Evolutionary conservation across 306 rosid genomes (phyloP), one percentile per base, ranked within the genome.

Genomic region (Biancaea sappan): DNA sequence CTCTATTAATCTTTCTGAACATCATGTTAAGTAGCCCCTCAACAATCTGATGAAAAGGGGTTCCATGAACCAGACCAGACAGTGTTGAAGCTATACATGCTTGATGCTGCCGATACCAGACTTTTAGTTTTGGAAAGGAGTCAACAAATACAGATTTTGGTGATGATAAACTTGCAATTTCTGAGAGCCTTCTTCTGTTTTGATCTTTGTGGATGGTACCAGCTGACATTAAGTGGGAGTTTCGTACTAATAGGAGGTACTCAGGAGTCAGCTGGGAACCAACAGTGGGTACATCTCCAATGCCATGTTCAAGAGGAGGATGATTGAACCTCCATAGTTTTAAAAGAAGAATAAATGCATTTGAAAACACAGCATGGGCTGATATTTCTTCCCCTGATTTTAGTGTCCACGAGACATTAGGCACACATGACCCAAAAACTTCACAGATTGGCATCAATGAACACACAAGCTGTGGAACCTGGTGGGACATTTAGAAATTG

Each of bases 361-460:
- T 94, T 14, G 97, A 92, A 82, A 94, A 94, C 80, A 94, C 92
- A 18, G 91, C 93, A 80, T 94, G 97, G 16, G 90, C 89, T 65
- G 91, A 87, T 41, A 90, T 80, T 78, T 92, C 88, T 79, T 94
- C 98, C 80, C 98, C 97, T 3, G 87, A 70, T 56, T 84, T 61
- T 40, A 84, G 70, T 44, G 77, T 86, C 96, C 99, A 90, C 21
- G 94, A 77, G 79, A 84, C 72, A 59, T 81, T 82, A 12, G 99
- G 99, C 75, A 88, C 84, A 77, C 91, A 90, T 52, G 99, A 88
- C 38, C 99, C 99, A 54, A 94, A 94, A 71, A 89, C 96, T 83
- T 94, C 99, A 41, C 99, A 94, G 80, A 94, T 87, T 71, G 99
- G 97, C 99, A 94, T 92, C 77, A 94, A 73, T 18, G 94, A 89